Evolutionary conservation across 306 rosid genomes (phyloP).

Genomic region (Cicer yamashitae): DNA sequence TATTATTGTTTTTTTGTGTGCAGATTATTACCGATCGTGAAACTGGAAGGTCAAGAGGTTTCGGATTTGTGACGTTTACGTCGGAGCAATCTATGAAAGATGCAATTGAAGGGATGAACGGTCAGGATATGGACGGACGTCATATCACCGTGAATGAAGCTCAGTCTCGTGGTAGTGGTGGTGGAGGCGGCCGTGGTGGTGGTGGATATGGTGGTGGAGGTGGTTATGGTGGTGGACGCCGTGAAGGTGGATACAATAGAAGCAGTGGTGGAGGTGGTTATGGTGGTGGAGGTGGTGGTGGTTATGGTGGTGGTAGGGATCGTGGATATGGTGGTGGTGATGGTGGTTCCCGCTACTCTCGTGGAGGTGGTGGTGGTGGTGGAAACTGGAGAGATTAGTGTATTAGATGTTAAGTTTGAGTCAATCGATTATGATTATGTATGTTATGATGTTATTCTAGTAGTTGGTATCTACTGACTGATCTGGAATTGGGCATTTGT

Average conservation of each 20-base stretch:
- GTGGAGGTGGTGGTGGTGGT: slow-evolving; percentile 44
- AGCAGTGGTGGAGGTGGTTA: not conserved
- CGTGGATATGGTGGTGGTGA: slow-evolving; percentile 33
- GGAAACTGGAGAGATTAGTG: slow-evolving; percentile 69
- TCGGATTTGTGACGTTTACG: slow-evolving; percentile 83
- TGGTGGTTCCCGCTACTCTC: slow-evolving; percentile 49
- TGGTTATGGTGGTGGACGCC: slow-evolving; percentile 9
- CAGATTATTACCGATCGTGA: slow-evolving; percentile 92
- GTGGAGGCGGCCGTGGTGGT: slow-evolving; percentile 40
- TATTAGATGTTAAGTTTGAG: not conserved
- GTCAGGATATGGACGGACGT: slow-evolving; percentile 81
- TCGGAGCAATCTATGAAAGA: slow-evolving; percentile 71
- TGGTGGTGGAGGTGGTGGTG: not conserved
- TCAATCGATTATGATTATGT: not conserved
- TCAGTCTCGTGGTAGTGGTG: slow-evolving; percentile 70
- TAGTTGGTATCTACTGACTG: not conserved
- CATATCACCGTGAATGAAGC: slow-evolving; percentile 93
- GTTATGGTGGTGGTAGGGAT: not conserved
- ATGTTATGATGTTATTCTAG: not conserved
- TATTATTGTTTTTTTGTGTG: not conserved
- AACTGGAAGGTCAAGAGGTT: slow-evolving; percentile 89
- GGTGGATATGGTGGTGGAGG: slow-evolving; percentile 47
- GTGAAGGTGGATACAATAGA: slow-evolving; percentile 1
- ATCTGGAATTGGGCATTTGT: not conserved
- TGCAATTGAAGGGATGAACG: slow-evolving; percentile 89